Base-by-base conservation (phyloP, 805 yeast genomes). In the Tetrapisispora nanseiensis region DNA sequence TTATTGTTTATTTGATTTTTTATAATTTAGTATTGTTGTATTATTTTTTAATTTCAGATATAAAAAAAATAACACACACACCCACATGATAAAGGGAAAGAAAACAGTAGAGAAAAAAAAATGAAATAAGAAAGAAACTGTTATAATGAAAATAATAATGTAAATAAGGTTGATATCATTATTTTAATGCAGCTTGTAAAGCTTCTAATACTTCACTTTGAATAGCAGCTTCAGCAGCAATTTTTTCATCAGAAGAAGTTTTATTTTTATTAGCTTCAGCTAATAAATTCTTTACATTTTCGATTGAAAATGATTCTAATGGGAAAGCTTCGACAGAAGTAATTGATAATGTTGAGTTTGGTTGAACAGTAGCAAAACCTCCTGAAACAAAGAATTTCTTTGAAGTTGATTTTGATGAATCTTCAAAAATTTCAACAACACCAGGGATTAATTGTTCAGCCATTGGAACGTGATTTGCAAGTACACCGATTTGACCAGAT, bases 391-490 rank as follows among this genome's bases (percentile, higher is more conserved):
- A 92, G 74, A 68, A 90, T 68, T 84, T 86, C 68, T 76, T 72
- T 63, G 77, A 71, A 51, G 82, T 67, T 8, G 41, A 18, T 57
- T 83, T 83, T 47, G 75, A 73, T 43, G 82, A 67, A 60, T 78
- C 75, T 67, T 86, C 90, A 53, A 86, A 82, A 62, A 92, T 79
- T 68, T 89, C 96, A 58, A 92, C 82, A 48, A 92, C 75, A 68
- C 98, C 98, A 56, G 98, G 95, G 62, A 80, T 77, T 65, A 92
- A 80, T 75, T 92, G 95, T 72, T 92, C 97, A 51, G 90, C 86
- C 58, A 84, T 78, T 59, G 98, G 97, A 61, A 92, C 95, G 79
- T 92, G 98, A 73, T 86, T 82, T 57, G 97, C 96, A 63, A 92
- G 73, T 52, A 92, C 78, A 85, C 98, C 98, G 69, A 90, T 78